Conservation (phyloP, 1,284 basidiomycete species). For the Cystobasidium pallidum region DNA sequence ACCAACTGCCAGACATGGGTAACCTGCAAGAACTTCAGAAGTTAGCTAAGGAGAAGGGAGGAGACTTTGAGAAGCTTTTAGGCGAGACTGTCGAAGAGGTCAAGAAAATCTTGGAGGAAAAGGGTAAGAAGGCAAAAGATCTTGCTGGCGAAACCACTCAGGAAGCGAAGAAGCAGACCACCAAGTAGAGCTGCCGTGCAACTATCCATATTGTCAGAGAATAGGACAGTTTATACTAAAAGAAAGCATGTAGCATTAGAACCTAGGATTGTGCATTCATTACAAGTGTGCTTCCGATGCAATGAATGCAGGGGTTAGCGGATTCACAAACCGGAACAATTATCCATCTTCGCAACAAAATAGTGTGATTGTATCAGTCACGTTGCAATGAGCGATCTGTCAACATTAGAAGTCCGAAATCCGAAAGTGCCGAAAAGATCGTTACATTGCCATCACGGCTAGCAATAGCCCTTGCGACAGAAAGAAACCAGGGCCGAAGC, state of each 20-base stretch:
- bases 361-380: no score
- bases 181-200: slow-evolving; percentile 24
- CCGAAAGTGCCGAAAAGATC: slow-evolving; percentile 8
- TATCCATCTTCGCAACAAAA: no score
- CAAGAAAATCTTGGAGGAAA: slow-evolving; percentile 51
- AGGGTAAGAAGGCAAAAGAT: slow-evolving; percentile 50
- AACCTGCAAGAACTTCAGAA: slow-evolving; percentile 56
- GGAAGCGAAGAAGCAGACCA: slow-evolving; percentile 48
- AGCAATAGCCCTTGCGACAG: slow-evolving; percentile 9
- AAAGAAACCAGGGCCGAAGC: neutral
- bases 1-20: slow-evolving; percentile 55
- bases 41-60: slow-evolving; percentile 59
- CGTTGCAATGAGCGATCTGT: no score
- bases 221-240: neutral
- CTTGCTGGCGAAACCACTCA: slow-evolving; percentile 46
- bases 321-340: no score
- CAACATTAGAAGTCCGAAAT: neutral
- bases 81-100: slow-evolving; percentile 51
- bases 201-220: neutral
- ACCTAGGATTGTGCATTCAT: no score
- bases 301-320: neutral
- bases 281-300: slow-evolving; percentile 1
- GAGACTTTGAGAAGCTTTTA: slow-evolving; percentile 60
- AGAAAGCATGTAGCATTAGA: slow-evolving; percentile 9
- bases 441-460: slow-evolving; percentile 18